Base-by-base conservation (phyloP, 768 basidiomycete genomes). In the Lactarius psammicola region DNA sequence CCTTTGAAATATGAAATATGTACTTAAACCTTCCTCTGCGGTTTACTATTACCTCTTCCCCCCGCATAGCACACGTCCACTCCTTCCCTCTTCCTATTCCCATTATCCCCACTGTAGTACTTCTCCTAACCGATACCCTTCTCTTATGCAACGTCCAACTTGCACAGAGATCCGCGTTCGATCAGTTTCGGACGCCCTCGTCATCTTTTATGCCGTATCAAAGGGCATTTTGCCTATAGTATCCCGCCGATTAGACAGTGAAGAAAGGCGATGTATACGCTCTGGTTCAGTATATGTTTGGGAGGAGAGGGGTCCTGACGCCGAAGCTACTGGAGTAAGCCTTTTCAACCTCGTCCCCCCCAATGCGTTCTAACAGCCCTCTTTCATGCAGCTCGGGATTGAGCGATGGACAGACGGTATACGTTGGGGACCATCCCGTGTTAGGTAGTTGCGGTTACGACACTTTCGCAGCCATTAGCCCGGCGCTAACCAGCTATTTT, bases 231-330 rank as follows among this genome's bases (percentile, higher is more conserved):
- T 89, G 18, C 86, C 85, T 34, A 89, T 90, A 78, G 84, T 92
- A 58, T 77, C 84, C 30, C 83, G 88, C 63, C 85, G 90, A 46
- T 80, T 93, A 59, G 88, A 90, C 76, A 84, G 87, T 18, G 89
- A 90, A 60, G 90, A 92, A 73, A 81, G 90, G 44, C 82, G 89
- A 13, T 77, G 80, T 46, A 89, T 92, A 58, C 69, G 78, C n/a
- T 83, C 89, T 0, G 90, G 91, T 17, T 85, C 83, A 64, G 86
- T 92, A 38, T 93, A 85, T 69, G 89, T 93, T 44, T 93, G 91
- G 90, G 89, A 92, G 73, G 91, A 93, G 74, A 81, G 90, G 63
- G 86, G 86, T 6, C 81, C 87, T 17, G 85, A 84, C 67, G 75
- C 85, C 58, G 89, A 89, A 67, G 80, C 85, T 33, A 85, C 84